Conservation (phyloP, 345 rosid species). For the Chamaenerion angustifolium region DNA sequence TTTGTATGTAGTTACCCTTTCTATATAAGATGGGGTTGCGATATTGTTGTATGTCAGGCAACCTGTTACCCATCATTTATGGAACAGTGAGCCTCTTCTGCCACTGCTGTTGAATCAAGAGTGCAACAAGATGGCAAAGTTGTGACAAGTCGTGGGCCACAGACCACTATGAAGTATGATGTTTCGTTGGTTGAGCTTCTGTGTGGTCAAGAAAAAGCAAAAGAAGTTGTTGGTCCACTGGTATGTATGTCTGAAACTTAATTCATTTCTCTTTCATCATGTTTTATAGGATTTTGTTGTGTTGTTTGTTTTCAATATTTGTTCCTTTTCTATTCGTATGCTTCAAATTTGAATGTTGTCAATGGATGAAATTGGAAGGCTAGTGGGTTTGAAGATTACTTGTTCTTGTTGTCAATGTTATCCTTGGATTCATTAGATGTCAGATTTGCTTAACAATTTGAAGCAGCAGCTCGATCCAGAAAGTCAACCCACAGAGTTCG, state of each 20-base stretch:
- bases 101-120: no score
- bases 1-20: background rate
- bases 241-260: conserved; percentile 18
- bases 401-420: no score
- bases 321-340: no score
- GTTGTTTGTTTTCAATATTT: no score
- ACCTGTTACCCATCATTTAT: conserved; percentile 76
- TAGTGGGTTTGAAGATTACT: no score
- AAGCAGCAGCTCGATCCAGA: no score
- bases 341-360: no score
- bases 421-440: no score
- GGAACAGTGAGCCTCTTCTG: conserved; percentile 59
- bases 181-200: conserved; percentile 54
- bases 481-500: no score
- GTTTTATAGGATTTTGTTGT: background rate
- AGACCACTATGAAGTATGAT: conserved; percentile 82
- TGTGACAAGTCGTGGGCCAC: conserved; percentile 80
- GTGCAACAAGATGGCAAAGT: conserved; percentile 66
- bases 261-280: background rate
- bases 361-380: no score
- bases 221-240: conserved; percentile 57
- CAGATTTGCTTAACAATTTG: no score
- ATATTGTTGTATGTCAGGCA: conserved; percentile 33
- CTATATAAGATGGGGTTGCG: conserved; percentile 1
- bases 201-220: conserved; percentile 67